Base-by-base conservation (phyloP, 75 land plant genomes). In the Chamaecyparis obtusa region DNA sequence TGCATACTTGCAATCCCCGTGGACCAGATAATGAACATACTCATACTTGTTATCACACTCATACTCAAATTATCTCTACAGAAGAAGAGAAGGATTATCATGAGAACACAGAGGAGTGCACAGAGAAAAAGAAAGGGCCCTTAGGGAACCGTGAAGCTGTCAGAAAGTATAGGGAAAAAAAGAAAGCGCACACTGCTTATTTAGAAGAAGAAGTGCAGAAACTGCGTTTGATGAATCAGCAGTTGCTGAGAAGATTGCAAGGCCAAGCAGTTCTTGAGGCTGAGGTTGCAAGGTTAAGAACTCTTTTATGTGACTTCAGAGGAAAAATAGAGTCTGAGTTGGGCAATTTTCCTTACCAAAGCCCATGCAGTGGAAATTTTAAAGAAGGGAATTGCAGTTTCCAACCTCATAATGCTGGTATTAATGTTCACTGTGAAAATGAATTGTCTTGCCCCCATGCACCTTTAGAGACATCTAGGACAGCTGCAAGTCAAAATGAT, bases 151-250 rank as follows among this genome's bases (percentile, higher is more conserved):
- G 94, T 44, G 99, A 93, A 67, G 99, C 99, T 1, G 98, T 96
- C 21, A 67, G 97, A 51, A 98, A 98, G 92, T 98, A 98, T 88
- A 87, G 99, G 35, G 99, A 96, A 92, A 98, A 98, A 92, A 95
- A 96, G 92, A 98, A 98, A 89, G 99, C 99, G 0, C 94, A 93
- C 67, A 89, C 95, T 30, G 95, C 94, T 13, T 94, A 89, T 78
- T 87, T 98, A 19, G 98, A 98, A 76, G 99, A 96, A 67, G 94
- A 97, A 84, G 96, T 97, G 43, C 87, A 87, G 90, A 94, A 93
- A 60, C 87, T 97, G 37, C 87, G 92, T 5, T 9, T 85, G 9
- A 14, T 94, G 79, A 97, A 97, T 78, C 98, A 97, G 83, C 95
- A 97, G 86, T 87, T 97, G 4, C 11, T 91, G 36, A 93, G 83